Percentiles rank a stretch among this genome's conserved stretches.
These are phyloP conservation scores for Petrea volubilis DNA, from an alignment of 257 asterid genomes.

Conservation along the genomic window DNA sequence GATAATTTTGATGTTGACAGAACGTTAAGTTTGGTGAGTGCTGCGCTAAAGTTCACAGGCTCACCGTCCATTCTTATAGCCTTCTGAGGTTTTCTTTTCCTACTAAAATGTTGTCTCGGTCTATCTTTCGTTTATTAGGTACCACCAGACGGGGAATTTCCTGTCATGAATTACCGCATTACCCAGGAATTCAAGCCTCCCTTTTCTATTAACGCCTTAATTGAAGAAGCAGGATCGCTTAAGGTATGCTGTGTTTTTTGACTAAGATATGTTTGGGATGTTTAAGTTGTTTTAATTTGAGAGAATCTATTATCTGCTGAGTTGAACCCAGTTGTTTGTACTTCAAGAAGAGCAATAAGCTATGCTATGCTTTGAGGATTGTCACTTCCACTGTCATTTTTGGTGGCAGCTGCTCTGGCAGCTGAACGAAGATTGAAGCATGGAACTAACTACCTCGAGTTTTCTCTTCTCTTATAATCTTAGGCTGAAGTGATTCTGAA, in stretches of 20 bases:
- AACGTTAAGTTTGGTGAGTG: slow-evolving; percentile 82
- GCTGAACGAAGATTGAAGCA: slow-evolving; percentile 12
- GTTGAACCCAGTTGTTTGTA: slow-evolving; percentile 15
- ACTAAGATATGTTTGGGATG: slow-evolving; percentile 8
- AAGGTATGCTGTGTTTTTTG: slow-evolving; percentile 51
- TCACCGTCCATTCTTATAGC: slow-evolving; percentile 18
- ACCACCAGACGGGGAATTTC: slow-evolving; percentile 98
- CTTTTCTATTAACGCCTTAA: slow-evolving; percentile 77
- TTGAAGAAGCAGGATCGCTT: slow-evolving; percentile 90
- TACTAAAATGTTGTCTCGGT: slow-evolving; percentile 17
- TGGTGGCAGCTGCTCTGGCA: slow-evolving; percentile 15
- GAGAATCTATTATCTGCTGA: slow-evolving; percentile 14
- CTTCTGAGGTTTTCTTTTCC: slow-evolving; percentile 5
- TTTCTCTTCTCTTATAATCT: slow-evolving; percentile 28
- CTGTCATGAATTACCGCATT: slow-evolving; percentile 98
- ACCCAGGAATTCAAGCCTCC: slow-evolving; percentile 99
- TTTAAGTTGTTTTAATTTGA: slow-evolving; percentile 10
- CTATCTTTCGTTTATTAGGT: slow-evolving; percentile 53
- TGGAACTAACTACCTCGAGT: slow-evolving; percentile 11
- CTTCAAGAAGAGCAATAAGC: slow-evolving; percentile 15
- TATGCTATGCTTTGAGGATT: slow-evolving; percentile 8
- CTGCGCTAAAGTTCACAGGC: slow-evolving; percentile 19
- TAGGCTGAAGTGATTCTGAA: slow-evolving; percentile 98
- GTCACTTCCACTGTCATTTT: not conserved
- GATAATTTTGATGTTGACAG: slow-evolving; percentile 94